Base-by-base conservation (phyloP, 2,329 filamentous ascomycete genomes). In the Fusarium fracticaudum region DNA sequence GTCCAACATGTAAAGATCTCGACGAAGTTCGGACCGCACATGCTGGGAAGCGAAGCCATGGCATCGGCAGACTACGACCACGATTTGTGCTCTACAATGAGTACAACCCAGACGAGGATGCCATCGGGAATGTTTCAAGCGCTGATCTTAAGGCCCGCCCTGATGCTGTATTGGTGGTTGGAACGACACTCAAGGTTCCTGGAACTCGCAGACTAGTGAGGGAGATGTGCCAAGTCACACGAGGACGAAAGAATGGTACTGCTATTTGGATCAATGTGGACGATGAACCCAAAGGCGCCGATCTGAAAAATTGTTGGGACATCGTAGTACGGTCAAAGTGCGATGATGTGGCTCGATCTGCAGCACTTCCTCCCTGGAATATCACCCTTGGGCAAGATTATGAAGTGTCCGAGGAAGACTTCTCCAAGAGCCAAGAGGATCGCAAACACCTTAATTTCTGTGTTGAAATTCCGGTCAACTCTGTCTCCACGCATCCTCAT, bases 31-130 rank as follows among this genome's bases (percentile, higher is more conserved):
- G 96, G 78, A 93, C 92, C 22, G 87, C 88, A 9, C 87, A 91
- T 71, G 93, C 91, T 18, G 95, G 95, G 55, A 96, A 98, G 83
- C 91, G 96, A 67, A 97, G 95, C 79, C 96, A 98, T 79, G 96
- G 96, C 3, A 93, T 99, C 77, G 96, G 96, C 47, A 91, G 94
- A 70, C 85, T 99, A 72, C 91, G 96, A 29, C 96, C 96, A 29
- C 91, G 96, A 65, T 98, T 99, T 86, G 96, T 98, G 9, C 88
- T 99, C 15, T 99, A 99, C 85, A 98, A 98, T 81, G 96, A 99
- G 82, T 93, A 94, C 81, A 98, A 98, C 80, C 96, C 96, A 1
- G 96, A 99, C 75, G 94, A 96, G 76, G 96, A 98, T 77, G 96
- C 96, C 20, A 99, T 99, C 81, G 95, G 96, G 48, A 94, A 94